Conservation (phyloP, 1,284 basidiomycete genomes). For the Leccinum pachyderme region DNA sequence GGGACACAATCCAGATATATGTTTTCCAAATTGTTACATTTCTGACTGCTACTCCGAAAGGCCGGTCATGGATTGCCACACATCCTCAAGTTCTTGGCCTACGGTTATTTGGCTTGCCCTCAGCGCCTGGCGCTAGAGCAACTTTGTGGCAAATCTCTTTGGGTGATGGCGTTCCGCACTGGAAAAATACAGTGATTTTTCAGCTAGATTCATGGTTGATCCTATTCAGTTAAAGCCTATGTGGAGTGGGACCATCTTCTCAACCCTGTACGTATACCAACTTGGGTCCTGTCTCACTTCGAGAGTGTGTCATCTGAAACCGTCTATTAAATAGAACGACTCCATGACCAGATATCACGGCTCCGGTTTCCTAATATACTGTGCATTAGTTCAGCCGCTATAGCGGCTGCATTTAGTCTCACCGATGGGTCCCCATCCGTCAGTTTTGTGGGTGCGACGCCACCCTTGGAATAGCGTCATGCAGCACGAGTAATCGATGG, state of each 20-base stretch:
- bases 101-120: not conserved
- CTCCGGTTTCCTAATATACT: slow-evolving; percentile 2
- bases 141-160: not conserved
- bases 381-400: not conserved
- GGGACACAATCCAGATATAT: not conserved
- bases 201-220: not conserved
- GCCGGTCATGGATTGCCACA: not conserved
- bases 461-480: not conserved
- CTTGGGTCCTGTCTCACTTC: slow-evolving; percentile 7
- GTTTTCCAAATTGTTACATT: not conserved
- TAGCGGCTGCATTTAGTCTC: too few species aligned
- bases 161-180: not conserved
- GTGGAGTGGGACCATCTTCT: not conserved
- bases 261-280: not conserved
- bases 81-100: not conserved
- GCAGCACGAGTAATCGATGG: too few species aligned
- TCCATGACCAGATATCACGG: not conserved
- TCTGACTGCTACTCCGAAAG: not conserved
- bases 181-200: not conserved
- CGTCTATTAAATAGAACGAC: not conserved
- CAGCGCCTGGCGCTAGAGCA: not conserved
- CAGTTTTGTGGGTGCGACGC: not conserved
- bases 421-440: not conserved
- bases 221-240: not conserved
- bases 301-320: slow-evolving; percentile 7